Evolutionary conservation across 2,329 filamentous ascomycete species (phyloP), one percentile per base, ranked within the genome.

Genomic region (Trichoderma brevicompactum): DNA sequence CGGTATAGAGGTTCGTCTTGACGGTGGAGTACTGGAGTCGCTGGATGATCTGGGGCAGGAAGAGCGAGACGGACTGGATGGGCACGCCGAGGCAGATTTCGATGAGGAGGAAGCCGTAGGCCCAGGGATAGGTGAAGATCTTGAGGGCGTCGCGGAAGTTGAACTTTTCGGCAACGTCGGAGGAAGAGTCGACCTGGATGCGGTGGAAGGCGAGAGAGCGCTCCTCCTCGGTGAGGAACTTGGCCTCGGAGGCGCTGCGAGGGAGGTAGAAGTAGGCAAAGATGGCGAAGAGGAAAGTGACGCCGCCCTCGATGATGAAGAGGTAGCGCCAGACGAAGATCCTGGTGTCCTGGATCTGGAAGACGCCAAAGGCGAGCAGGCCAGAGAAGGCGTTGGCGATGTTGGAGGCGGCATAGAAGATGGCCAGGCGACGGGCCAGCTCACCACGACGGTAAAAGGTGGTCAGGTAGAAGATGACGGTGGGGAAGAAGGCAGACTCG

Each of bases 1-100:
- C 91, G 0, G 91, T 94, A 77, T 91, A 93, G 0, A 94, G 82
- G 71, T 95, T 94, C 0, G 91, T 93, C 74, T 82, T 83, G 69
- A 86, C 77, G 2, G 80, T 78, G 46, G 77, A 76, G 68, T 80
- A 82, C 3, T 80, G 79, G 1, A 87, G 75, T 4, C 82, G 76
- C 66, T 77, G 74, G 17, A 86, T 80, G 69, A 87, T 87, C 70
- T 86, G 83, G 0, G 84, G 84, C 64, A 87, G 72, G 73, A 85
- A 86, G 3, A 86, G 77, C 2, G 76, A 72, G 15, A 87, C 85
- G 4, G 79, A 82, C 73, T 87, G 84, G 8, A 87, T 75, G 0
- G 85, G 85, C 5, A 87, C 84, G 38, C 85, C 85, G n/a, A 87
- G 79, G 69, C 84, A 87, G 64, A 87, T 78, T 71, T 87, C 83